Base-by-base conservation (phyloP, 2,329 filamentous ascomycete species). In the Thielaviopsis ethacetica region DNA sequence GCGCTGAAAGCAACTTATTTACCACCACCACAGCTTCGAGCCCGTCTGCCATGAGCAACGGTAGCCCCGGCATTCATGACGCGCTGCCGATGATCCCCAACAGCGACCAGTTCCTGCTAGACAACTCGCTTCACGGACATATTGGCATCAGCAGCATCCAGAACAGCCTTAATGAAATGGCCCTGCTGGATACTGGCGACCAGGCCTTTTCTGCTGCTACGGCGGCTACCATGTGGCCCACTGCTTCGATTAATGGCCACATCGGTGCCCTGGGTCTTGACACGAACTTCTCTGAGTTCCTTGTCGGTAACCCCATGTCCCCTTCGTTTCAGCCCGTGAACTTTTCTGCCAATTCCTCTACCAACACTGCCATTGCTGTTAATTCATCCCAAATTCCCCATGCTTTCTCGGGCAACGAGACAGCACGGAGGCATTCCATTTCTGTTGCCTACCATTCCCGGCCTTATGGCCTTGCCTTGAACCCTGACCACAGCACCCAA, bases 11-110 rank as follows among this genome's bases (percentile, higher is more conserved):
- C 27, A 55, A 34, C 34, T 44, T 58, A 17, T 61, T 61, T 44
- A 85, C 84, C 64, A 89, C 88, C 27, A 81, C 96, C 58, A 91
- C 95, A 66, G 90, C 87, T 61, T 97, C 93, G 12, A 97, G 93
- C 15, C 93, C 93, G 17, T 97, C 93, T 9, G 90, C 90, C 53
- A 91, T 97, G 70, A 97, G 91, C 73, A 95, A 88, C 51, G 88
- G 88, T 61, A 97, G 91, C 71, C 91, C 94, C 67, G 91, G 87
- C 50, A 41, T 61, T 21, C 44, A 54, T 30, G 59, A 61, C 17
- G 52, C 56, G 44, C 49, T 61, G 7, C 59, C 59, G 3, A 58
- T 61, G 56, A 61, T 61, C 15, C 59, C 59, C 24, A 61, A 58
- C 21, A 61, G 56, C 22, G 59, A 61, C n/a, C 56, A 54, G 44